Evolutionary conservation across 768 basidiomycete species (phyloP), one percentile per base, ranked within the genome.

Genomic region (Flagelloscypha sp.): DNA sequence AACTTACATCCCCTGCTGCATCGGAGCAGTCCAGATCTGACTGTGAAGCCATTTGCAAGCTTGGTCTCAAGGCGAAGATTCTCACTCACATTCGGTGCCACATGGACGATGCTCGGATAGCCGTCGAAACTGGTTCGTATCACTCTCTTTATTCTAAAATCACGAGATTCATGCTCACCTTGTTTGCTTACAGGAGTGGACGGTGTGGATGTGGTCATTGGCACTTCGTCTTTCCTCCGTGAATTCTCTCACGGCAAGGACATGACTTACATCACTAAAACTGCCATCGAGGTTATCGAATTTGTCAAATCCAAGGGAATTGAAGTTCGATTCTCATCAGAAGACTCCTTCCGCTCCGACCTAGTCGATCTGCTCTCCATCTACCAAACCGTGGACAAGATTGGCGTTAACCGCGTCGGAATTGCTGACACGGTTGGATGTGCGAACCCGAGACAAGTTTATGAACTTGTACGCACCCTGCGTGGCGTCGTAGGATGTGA

Each of bases 191-290:
- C 48, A 90, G 90, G 92, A 56, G 94, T 99, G 28, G 92, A 98
- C 55, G 95, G 95, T 58, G 95, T 97, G 43, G 94, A 98, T 58
- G 90, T 98, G 48, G 95, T 98, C 59, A 98, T 99, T 45, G 94
- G 95, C 23, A 98, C 95, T 7, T 97, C 93, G 7, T 97, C 93
- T 27, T 99, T 95, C 84, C 80, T 98, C 33, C 84, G 94, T 49
- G 93, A 99, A 66, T 95, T 98, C 75, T 97, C 94, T 18, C 95
- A 99, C 59, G 95, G 95, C 54, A 99, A 98, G 76, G 95, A 98
- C 61, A 99, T 99, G 89, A 67, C 88, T 30, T 99, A 95, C 67
- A 99, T 99, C 68, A 94, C 94, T 70, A 97, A 93, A 66, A 85
- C 89, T 24, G 94, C 94, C 41, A 90, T 97, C 50, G 93, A 97